Evolutionary conservation across 352 stramenopile species (phyloP).

Genomic region (Pythium guiyangense): DNA sequence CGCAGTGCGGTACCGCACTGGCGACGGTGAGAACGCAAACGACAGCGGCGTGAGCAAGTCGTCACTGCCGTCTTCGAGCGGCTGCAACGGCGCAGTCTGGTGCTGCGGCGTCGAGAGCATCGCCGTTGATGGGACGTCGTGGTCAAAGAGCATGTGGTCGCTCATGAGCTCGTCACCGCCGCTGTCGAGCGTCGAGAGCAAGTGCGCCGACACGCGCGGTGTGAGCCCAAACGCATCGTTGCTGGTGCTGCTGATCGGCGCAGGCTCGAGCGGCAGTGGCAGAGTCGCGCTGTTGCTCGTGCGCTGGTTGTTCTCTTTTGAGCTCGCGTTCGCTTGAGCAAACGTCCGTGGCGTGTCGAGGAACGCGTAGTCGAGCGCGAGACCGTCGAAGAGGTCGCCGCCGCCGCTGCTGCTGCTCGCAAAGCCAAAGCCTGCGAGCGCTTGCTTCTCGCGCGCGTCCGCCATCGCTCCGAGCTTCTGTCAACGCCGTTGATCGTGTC

Average conservation of each 20-base stretch:
- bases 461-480: slow-evolving; percentile 19
- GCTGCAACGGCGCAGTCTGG: not conserved
- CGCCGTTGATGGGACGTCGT: slow-evolving; percentile 30
- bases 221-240: slow-evolving; percentile 12
- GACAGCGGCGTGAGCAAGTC: slow-evolving; percentile 38
- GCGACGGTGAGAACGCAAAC: slow-evolving; percentile 9
- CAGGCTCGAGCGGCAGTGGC: not conserved
- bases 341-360: slow-evolving; percentile 12
- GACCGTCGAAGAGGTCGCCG: slow-evolving; percentile 39
- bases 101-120: not conserved
- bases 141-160: slow-evolving; percentile 52
- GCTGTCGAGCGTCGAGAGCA: slow-evolving; percentile 9
- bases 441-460: slow-evolving; percentile 21
- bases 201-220: slow-evolving; percentile 7
- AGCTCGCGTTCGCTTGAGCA: slow-evolving; percentile 4
- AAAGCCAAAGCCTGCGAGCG: not conserved
- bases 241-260: not conserved
- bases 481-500: not conserved
- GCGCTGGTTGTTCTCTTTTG: slow-evolving; percentile 1
- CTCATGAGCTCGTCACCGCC: slow-evolving; percentile 3
- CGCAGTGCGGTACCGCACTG: slow-evolving; percentile 28
- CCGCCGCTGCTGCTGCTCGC: slow-evolving; percentile 6
- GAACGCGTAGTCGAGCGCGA: slow-evolving; percentile 51
- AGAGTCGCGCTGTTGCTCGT: slow-evolving; percentile 4
- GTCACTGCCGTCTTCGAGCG: slow-evolving; percentile 2